Evolutionary conservation across 208 protist genomes (phyloP), one percentile per base, ranked within the genome.

Genomic region (Leishmania gerbilli): DNA sequence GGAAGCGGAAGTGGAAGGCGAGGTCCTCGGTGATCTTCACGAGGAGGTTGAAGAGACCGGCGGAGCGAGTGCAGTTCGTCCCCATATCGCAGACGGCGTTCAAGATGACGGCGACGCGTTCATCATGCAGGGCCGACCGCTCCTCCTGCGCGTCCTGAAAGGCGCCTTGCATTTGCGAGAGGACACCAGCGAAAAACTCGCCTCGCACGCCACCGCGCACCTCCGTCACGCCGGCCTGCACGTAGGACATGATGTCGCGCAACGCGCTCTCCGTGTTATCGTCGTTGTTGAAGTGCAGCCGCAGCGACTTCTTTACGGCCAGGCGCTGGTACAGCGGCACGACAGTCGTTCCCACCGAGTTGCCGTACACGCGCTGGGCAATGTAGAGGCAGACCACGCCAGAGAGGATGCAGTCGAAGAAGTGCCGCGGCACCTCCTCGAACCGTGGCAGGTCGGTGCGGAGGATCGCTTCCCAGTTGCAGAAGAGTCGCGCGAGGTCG

Each of bases 161-260:
- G 34, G 91, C 89, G n/a, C 92, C 90, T 72, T 95, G 89, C 93
- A 98, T 96, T 78, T 98, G 95, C 15, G 91, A 95, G 40, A 96
- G 89, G 2, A 98, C 91, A 27, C 86, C 81, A 31, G 79, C 76
- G 72, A 97, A 96, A 56, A 98, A 95, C 21, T 93, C 88, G 11
- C 86, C 88, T 34, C 90, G 87, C 9, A 97, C 89, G 17, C 77
- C 83, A 45, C 65, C 76, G 58, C 72, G 71, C 13, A 45, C 24
- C 27, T 71, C 71, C 3, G 81, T 79, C 27, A 49, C 83, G 47
- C 85, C 79, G 0, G 86, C 85, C 82, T 95, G 89, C 4, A 95
- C 93, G 84, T 97, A 98, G 21, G 84, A 77, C 62, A 94, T 79
- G 7, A 98, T 85, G 78, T 95, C 92, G 4, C 87, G 87, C 74